Base-by-base conservation (phyloP, 1,284 basidiomycete genomes). In the Fomes fomentarius region DNA sequence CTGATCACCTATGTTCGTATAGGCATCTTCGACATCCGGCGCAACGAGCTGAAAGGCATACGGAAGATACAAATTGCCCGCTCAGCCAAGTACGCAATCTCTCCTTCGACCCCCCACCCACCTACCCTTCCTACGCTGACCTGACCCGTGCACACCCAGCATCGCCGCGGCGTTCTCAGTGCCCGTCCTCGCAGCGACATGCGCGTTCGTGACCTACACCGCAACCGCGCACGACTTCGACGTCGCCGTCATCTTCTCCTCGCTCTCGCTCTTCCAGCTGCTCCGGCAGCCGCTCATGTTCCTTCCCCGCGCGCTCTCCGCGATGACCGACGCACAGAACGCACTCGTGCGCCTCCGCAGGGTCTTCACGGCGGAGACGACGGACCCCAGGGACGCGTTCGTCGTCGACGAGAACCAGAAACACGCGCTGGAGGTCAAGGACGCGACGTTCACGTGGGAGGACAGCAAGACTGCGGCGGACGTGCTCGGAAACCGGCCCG, bases 181-280 rank as follows among this genome's bases (percentile, higher is more conserved):
- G 31, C 86, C 89, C 26, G 81, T 85, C 1, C 75, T 93, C 14
- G 88, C 89, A 0, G 84, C 90, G 3, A 89, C 91, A 2, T 73
- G 93, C 37, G 79, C 88, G 3, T 91, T 94, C 69, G 78, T 91
- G 40, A 84, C 85, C 0, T 92, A 91, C 69, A 84, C 84, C 1
- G 71, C 77, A 12, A 80, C 79, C 0, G 76, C 79, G 12, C 66
- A 80, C 44, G 67, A 73, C 2, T 83, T 91, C 62, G 80, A 89
- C 65, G 76, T 81, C 31, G 82, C 85, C 1, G 70, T 85, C 54
- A 85, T 91, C 62, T 91, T 91, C 70, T 78, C 87, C 0, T 86
- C 87, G 12, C 74, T 92, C 44, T 81, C 83, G 26, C 76, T 89
- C 52, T 91, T 91, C 76, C 82, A 84, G 72, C 72, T 85, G 30